A percentile compares a stretch with the other conserved stretches of the same genome.
Evolutionary conservation across 2,329 filamentous ascomycete species (phyloP).

Genomic region (Neoarthrinium moseri): DNA sequence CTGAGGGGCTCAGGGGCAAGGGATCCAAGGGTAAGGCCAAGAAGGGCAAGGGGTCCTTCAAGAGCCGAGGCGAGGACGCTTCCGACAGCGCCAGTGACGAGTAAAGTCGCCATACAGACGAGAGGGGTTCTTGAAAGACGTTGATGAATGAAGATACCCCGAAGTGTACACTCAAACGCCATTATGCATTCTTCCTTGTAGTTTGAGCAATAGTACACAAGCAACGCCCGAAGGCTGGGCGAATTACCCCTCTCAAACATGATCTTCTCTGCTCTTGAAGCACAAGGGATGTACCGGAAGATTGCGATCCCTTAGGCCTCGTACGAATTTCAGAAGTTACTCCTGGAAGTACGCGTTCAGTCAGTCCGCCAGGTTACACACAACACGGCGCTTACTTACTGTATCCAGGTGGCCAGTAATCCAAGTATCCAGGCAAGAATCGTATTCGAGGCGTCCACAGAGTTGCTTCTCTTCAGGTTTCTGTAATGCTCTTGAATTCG

Average conservation of each 20-base stretch:
- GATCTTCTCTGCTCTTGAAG: neutral
- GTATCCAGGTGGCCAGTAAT: too few species aligned
- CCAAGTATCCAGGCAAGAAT: too few species aligned
- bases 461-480: too few species aligned
- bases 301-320: too few species aligned
- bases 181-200: slow-evolving; percentile 3
- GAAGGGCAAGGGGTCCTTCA: slow-evolving; percentile 35
- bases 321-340: too few species aligned
- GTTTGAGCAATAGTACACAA: slow-evolving; percentile 6
- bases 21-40: slow-evolving; percentile 39
- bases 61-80: slow-evolving; percentile 26
- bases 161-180: neutral
- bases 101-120: neutral
- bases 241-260: slow-evolving; percentile 4
- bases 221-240: neutral
- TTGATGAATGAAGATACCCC: neutral
- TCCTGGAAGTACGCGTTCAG: too few species aligned
- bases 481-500: too few species aligned
- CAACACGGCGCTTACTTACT: too few species aligned
- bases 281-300: too few species aligned
- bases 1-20: slow-evolving; percentile 38
- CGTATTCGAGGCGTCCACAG: too few species aligned
- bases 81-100: slow-evolving; percentile 31
- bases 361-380: too few species aligned
- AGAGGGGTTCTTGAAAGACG: slow-evolving; percentile 3